These are phyloP conservation scores for Ogataea polymorpha DNA, from an alignment of 805 yeast species.

Conservation along the genomic window DNA sequence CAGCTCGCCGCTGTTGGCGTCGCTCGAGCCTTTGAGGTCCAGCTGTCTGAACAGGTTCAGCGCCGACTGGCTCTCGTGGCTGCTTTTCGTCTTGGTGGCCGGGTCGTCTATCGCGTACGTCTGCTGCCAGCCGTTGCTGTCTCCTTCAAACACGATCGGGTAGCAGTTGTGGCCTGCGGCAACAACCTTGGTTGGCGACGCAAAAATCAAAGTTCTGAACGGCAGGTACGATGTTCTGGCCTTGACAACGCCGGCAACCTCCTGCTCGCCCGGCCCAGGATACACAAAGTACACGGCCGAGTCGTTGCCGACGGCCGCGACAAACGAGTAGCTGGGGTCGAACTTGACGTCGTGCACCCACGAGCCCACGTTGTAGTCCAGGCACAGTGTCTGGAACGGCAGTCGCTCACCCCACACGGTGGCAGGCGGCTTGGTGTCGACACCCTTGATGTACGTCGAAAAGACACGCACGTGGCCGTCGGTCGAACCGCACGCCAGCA, in stretches of 20 bases:
- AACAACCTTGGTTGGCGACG: constrained; percentile 61
- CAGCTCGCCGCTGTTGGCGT: constrained; percentile 45
- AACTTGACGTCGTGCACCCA: constrained; percentile 93
- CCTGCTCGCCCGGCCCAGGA: constrained; percentile 60
- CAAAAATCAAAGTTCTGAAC: constrained; percentile 71
- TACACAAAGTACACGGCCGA: constrained; percentile 78
- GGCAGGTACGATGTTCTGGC: constrained; percentile 74
- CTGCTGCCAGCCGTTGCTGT: constrained; percentile 65
- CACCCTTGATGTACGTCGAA: constrained; percentile 82
- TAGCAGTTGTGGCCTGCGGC: constrained; percentile 94
- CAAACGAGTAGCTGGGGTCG: constrained; percentile 71
- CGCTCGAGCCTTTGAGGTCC: constrained; percentile 85
- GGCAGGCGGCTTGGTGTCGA: constrained; percentile 78
- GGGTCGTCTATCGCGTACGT: constrained; percentile 63
- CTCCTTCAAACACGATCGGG: constrained; percentile 80
- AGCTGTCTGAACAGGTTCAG: constrained; percentile 92
- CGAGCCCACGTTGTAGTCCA: constrained; percentile 72
- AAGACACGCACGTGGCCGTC: constrained; percentile 92
- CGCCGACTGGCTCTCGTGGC: constrained; percentile 70
- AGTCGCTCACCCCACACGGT: constrained; percentile 91
- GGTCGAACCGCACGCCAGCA: constrained; percentile 87
- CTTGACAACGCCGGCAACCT: constrained; percentile 47
- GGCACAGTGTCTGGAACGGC: constrained; percentile 90
- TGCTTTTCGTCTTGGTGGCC: constrained; percentile 39
- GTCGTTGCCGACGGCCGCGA: constrained; percentile 86